phyloP scores from a whole-genome alignment of 805 yeast species.

The Candida caryicola region DNA sequence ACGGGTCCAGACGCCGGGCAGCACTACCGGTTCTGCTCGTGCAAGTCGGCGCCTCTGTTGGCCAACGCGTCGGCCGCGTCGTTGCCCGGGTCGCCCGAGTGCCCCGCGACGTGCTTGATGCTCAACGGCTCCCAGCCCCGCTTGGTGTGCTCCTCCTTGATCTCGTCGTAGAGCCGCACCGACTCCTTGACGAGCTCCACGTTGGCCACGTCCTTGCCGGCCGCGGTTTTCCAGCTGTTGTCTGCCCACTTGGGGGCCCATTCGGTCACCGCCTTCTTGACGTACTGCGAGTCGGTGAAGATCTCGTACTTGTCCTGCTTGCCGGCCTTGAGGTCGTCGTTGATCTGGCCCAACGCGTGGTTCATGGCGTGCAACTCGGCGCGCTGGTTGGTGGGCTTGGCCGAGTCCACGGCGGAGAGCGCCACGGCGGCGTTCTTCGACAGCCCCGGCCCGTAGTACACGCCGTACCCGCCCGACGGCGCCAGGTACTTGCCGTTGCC shows the following conservation, averaged over 20 bases:
- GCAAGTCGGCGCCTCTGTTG: slow-evolving; percentile 28
- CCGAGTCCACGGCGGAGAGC: slow-evolving; percentile 31
- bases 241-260: slow-evolving; percentile 59
- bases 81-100: slow-evolving; percentile 67
- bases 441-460: slow-evolving; percentile 59
- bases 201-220: slow-evolving; percentile 49
- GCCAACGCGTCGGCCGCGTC: slow-evolving; percentile 77
- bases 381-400: slow-evolving; percentile 59
- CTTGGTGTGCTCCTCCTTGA: slow-evolving; percentile 36
- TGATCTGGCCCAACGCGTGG: slow-evolving; percentile 49
- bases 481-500: slow-evolving; percentile 50
- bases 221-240: slow-evolving; percentile 51
- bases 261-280: slow-evolving; percentile 50
- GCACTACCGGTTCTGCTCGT: too few relatives aligned
- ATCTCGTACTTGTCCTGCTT: slow-evolving; percentile 36
- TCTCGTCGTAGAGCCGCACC: slow-evolving; percentile 22
- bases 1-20: too few relatives aligned
- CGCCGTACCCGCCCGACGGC: slow-evolving; percentile 67
- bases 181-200: slow-evolving; percentile 45
- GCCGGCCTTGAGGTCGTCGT: slow-evolving; percentile 16
- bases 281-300: slow-evolving; percentile 69
- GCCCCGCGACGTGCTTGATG: slow-evolving; percentile 69
- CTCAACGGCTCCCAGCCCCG: slow-evolving; percentile 38
- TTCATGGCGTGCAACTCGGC: slow-evolving; percentile 74
- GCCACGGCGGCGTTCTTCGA: slow-evolving; percentile 54